phyloP scores from a whole-genome alignment of 495 filamentous ascomycete species.

The Stereocaulon alpinum region DNA sequence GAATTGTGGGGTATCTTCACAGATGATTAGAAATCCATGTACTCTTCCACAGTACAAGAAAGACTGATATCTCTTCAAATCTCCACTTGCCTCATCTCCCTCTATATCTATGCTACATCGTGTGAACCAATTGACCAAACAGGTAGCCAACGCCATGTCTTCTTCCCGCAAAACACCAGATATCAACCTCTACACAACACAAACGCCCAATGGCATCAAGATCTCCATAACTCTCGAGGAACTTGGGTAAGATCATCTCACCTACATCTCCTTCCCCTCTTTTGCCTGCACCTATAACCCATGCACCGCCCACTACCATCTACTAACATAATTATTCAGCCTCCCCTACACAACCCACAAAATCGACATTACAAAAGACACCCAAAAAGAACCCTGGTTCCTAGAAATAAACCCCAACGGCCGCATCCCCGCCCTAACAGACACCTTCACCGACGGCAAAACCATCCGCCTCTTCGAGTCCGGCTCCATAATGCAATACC shows the following conservation, averaged over 20 bases:
- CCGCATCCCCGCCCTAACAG: slow-evolving; percentile 71
- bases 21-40: neutral
- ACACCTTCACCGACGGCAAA: slow-evolving; percentile 29
- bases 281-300: neutral
- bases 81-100: neutral
- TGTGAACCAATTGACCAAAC: neutral
- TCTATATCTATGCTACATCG: neutral
- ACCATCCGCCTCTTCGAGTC: slow-evolving; percentile 39
- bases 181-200: slow-evolving; percentile 41
- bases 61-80: neutral
- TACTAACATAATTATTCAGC: slow-evolving; percentile 34
- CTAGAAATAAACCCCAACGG: slow-evolving; percentile 84
- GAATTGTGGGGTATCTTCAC: too few relatives aligned
- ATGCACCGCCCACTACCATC: neutral
- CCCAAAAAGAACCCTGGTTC: slow-evolving; percentile 73
- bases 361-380: slow-evolving; percentile 54
- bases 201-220: slow-evolving; percentile 54
- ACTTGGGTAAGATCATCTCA: slow-evolving; percentile 40
- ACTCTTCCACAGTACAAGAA: neutral
- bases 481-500: slow-evolving; percentile 39
- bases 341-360: slow-evolving; percentile 51
- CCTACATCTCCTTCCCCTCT: neutral
- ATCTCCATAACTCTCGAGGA: slow-evolving; percentile 84
- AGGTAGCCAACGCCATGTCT: neutral
- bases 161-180: slow-evolving; percentile 22